Percentiles rank a stretch among this genome's conserved stretches.
Evolutionary conservation across 2,329 filamentous ascomycete genomes (phyloP).

Genomic region (Escovopsis weberi): DNA sequence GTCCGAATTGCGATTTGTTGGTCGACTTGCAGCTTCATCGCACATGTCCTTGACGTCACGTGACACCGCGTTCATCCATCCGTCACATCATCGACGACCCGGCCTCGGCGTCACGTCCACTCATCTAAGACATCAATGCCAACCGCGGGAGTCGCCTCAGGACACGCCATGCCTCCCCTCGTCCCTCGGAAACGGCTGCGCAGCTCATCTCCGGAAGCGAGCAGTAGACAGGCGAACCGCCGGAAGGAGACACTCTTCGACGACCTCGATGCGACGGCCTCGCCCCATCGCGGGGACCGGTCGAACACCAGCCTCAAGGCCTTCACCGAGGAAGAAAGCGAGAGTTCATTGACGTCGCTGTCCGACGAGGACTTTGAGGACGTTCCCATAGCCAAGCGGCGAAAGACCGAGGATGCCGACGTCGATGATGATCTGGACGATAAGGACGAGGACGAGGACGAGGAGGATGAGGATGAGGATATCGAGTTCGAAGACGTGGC

Average conservation of each 20-base stretch:
- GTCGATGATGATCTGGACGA: constrained; percentile 17
- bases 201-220: constrained; percentile 24
- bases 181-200: constrained; percentile 52
- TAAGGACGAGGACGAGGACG: constrained; percentile 39
- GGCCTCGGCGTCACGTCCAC: background rate
- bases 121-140: background rate
- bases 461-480: constrained; percentile 31
- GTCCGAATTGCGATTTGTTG: too few species aligned
- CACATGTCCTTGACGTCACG: constrained; percentile 8
- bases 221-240: constrained; percentile 8
- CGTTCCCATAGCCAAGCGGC: constrained; percentile 25
- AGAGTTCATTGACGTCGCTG: constrained; percentile 36
- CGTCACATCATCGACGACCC: constrained; percentile 12
- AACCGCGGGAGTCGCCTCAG: background rate
- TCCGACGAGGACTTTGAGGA: constrained; percentile 43
- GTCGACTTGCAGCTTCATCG: too few species aligned
- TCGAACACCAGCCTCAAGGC: constrained; percentile 27
- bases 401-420: constrained; percentile 18
- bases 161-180: constrained; percentile 46
- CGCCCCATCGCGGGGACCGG: constrained; percentile 28
- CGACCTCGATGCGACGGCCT: constrained; percentile 38
- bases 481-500: constrained; percentile 49
- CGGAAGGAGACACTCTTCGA: constrained; percentile 47
- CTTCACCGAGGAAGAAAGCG: constrained; percentile 30
- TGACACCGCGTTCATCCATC: constrained; percentile 15